Evolutionary conservation across 805 yeast genomes (phyloP), one percentile per base, ranked within the genome.

Genomic region (Saccharomycopsis capsularis): DNA sequence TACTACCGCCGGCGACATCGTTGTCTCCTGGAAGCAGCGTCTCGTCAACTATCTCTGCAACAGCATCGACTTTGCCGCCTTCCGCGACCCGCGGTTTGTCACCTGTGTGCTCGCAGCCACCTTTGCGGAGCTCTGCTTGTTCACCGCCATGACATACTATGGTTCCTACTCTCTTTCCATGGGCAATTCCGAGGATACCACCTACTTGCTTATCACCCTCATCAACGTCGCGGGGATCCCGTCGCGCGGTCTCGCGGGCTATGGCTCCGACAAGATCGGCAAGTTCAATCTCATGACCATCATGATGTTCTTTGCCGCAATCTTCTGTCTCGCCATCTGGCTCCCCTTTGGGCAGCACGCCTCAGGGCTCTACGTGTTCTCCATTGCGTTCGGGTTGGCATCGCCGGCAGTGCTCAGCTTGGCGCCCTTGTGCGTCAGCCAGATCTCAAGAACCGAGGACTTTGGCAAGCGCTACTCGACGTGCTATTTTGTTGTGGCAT

Each of bases 391-490:
- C 59, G 86, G 86, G 0, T 71, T 79, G 49, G 65, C 73, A 43
- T 69, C 81, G 3, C 77, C 82, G 3, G 71, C 83, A 0, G 74
- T 78, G 3, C 64, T 79, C 43, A 71, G 83, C 2, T 58, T 79
- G 40, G 73, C 79, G 15, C 84, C 85, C 2, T 79, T 76, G 2
- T 75, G 83, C 56, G 67, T 76, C 34, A 82, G 81, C 0, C 79
- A 75, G 45, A 76, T 81, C 32, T 76, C 82, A 16, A 71, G 74
- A 46, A 71, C 75, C 1, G 73, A 72, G 40, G 73, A 70, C 53
- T 77, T 76, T 58, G 82, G 82, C 5, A 71, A 72, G 55, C 68
- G 79, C 18, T 78, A 75, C 58, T 73, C 81, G 1, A 71, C 81
- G 0, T 71, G 78, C 56, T 82, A 79, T 60, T 72, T 79, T 40